Base-by-base conservation (phyloP, 768 basidiomycete genomes). In the Amanita thiersii region DNA sequence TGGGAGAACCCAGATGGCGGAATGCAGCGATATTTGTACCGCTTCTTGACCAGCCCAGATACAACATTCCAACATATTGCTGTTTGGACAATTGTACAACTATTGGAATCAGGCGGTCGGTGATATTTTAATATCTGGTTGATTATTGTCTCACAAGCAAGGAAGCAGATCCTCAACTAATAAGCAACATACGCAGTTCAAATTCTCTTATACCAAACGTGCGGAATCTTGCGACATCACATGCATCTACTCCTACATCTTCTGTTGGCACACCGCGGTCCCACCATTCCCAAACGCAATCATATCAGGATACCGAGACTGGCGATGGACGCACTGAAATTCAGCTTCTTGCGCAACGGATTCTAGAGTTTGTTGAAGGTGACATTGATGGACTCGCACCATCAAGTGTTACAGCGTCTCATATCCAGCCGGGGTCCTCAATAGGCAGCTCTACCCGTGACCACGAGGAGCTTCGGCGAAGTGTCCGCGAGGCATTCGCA, bases 21-120 rank as follows among this genome's bases (percentile, higher is more conserved):
- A 31, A 84, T 99, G 73, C 94, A 97, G 59, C 77, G 76, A 46
- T 99, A 99, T 63, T 71, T 99, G 32, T 84, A 89, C 57, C 78
- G 89, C 33, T 99, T 99, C 78, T 64, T 99, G 52, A 88, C 79
- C 30, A 93, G 88, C 55, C 69, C 86, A 4, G 96, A 99, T 55
- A 84, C 89, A 10, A 99, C 96, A 1, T 99, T 99, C 82, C 93
- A 97, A 60, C 96, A 99, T 57, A 99, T 98, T 48, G 96, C 96
- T 24, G 92, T 99, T 32, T 99, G 96, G 96, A 97, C 96, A 0
- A 93, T 98, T 50, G 93, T 97, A 18, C 96, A 99, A 57, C 66
- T 99, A 15, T 71, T 99, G 19, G 96, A 99, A 59, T 94, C 94
- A n/a, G 87, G 89, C 47, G 88, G 86, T 87, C 50, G 31, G 67